phyloP scores from a whole-genome alignment of 208 protist species.

The Trypanosoma melophagium region DNA sequence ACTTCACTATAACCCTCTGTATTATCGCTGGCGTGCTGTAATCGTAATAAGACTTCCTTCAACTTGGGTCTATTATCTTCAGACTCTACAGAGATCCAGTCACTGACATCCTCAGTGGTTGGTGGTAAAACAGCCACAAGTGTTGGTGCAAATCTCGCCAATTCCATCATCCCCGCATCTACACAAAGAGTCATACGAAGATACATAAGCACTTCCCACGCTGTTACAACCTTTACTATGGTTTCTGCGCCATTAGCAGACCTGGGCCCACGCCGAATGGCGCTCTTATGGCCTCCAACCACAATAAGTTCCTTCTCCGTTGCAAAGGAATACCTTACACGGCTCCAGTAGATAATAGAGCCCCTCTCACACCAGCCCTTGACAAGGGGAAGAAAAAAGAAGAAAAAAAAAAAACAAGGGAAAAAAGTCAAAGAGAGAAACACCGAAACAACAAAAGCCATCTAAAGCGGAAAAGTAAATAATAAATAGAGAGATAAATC shows the following conservation, averaged over 20 bases:
- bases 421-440: neutral
- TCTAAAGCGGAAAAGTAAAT: too few relatives aligned
- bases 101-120: neutral
- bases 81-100: conserved; percentile 43
- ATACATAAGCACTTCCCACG: conserved; percentile 78
- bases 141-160: conserved; percentile 19
- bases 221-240: conserved; percentile 61
- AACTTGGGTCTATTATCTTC: conserved; percentile 30
- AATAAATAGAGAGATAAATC: too few relatives aligned
- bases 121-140: conserved; percentile 21
- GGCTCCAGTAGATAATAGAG: too few relatives aligned
- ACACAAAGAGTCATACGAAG: conserved; percentile 20
- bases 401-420: conserved; percentile 23
- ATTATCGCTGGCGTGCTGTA: neutral
- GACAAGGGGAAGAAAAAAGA: neutral
- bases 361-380: too few relatives aligned
- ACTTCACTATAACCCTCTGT: conserved; percentile 10
- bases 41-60: conserved; percentile 33
- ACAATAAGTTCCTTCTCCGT: conserved; percentile 26
- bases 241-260: conserved; percentile 44
- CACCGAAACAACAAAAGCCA: too few relatives aligned
- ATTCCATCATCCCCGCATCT: conserved; percentile 5
- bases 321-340: conserved; percentile 14
- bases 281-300: conserved; percentile 57
- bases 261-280: conserved; percentile 50